Evolutionary conservation across 2,329 filamentous ascomycete species (phyloP).

Genomic region (Thermoascus crustaceus): DNA sequence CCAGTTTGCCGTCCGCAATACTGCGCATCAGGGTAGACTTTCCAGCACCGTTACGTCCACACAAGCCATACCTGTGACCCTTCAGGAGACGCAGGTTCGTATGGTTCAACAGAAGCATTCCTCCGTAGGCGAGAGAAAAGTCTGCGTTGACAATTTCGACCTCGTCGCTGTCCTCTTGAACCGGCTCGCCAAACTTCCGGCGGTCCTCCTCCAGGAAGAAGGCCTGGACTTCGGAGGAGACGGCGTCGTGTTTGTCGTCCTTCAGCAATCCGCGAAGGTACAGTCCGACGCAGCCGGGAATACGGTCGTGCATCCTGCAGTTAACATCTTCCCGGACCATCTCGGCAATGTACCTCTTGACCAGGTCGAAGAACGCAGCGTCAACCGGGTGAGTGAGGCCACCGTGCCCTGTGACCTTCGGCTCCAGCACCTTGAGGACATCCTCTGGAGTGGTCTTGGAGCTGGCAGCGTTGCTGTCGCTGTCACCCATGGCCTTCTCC

Average conservation of each 20-base stretch:
- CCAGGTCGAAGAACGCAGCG: slow-evolving; percentile 53
- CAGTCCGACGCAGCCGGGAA: slow-evolving; percentile 59
- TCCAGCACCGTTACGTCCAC: slow-evolving; percentile 91
- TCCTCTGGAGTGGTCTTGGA: slow-evolving; percentile 61
- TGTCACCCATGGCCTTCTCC: slow-evolving; percentile 78
- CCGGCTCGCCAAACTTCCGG: slow-evolving; percentile 74
- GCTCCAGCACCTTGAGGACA: slow-evolving; percentile 64
- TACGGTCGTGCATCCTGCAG: slow-evolving; percentile 66
- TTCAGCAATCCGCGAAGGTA: slow-evolving; percentile 68
- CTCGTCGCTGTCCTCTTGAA: slow-evolving; percentile 86
- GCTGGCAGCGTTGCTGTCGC: slow-evolving; percentile 49
- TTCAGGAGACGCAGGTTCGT: slow-evolving; percentile 91
- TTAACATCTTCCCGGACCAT: slow-evolving; percentile 87
- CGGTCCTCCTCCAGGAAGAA: slow-evolving; percentile 77
- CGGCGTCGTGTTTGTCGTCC: slow-evolving; percentile 52
- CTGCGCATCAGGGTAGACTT: slow-evolving; percentile 99
- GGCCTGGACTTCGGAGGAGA: slow-evolving; percentile 66
- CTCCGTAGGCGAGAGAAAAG: slow-evolving; percentile 95
- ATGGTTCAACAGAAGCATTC: slow-evolving; percentile 92
- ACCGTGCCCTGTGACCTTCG: slow-evolving; percentile 63
- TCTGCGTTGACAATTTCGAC: slow-evolving; percentile 94
- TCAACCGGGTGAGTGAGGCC: slow-evolving; percentile 58
- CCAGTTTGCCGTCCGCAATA: slow-evolving; percentile 90
- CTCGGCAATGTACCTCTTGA: slow-evolving; percentile 66
- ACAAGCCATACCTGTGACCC: slow-evolving; percentile 94